phyloP scores from a whole-genome alignment of 169 alveolate species.

The Plasmodium blacklocki region DNA sequence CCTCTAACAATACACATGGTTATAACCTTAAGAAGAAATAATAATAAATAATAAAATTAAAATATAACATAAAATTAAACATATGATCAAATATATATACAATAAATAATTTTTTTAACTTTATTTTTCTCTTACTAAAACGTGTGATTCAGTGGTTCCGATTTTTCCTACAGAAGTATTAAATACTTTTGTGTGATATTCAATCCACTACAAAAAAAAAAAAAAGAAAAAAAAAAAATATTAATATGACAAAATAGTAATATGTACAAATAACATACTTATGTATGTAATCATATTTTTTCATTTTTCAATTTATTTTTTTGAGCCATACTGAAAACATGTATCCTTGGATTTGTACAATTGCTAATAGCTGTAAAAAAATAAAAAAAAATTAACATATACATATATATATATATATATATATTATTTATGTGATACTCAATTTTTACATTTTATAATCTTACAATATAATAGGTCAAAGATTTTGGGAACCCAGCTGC shows the following conservation, averaged over 20 bases:
- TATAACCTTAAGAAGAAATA: conserved; percentile 41
- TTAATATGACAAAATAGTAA: neutral
- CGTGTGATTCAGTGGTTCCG: conserved; percentile 44
- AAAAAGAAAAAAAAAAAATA: neutral
- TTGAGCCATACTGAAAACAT: conserved; percentile 21
- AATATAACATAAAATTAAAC: neutral
- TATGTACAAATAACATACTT: neutral
- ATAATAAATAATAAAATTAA: neutral
- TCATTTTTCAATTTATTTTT: conserved; percentile 1
- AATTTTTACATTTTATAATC: conserved; percentile 9
- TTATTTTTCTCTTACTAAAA: conserved; percentile 25
- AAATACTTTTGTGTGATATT: conserved; percentile 39
- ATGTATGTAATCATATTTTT: neutral
- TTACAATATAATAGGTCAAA: conserved; percentile 11
- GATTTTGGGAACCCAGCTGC: conserved; percentile 26
- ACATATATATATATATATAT: conserved; percentile 1
- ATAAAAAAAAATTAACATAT: neutral
- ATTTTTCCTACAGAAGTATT: conserved; percentile 44
- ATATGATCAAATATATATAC: neutral
- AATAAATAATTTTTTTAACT: neutral
- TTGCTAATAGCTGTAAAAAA: conserved; percentile 20
- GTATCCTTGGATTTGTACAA: conserved; percentile 22
- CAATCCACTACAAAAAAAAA: conserved; percentile 34
- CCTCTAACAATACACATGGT: conserved; percentile 47
- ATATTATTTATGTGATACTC: neutral